A percentile compares a stretch with the other conserved stretches of the same genome.
phyloP scores from a whole-genome alignment of 139 green algal genomes.

The Microglena sp. region DNA sequence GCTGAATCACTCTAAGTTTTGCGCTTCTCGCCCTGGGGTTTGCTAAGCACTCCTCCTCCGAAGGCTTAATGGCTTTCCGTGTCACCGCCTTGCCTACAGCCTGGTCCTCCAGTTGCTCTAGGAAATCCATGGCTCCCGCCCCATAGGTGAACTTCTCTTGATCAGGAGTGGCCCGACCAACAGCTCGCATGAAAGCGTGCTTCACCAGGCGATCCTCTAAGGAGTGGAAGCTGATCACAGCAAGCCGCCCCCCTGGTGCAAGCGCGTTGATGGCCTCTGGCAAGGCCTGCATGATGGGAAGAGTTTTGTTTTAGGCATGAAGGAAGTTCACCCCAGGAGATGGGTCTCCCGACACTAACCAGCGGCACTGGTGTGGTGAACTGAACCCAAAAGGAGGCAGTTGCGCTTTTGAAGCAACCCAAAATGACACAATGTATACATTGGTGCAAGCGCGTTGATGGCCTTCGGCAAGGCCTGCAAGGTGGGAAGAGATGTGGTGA shows the following conservation, averaged over 20 bases:
- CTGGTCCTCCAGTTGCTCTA: slow-evolving; percentile 16
- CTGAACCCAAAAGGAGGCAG: no score
- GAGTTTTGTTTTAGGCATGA: no score
- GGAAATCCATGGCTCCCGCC: slow-evolving; percentile 10
- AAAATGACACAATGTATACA: no score
- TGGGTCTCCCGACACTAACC: no score
- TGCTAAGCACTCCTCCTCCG: slow-evolving; percentile 40
- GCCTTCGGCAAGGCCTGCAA: no score
- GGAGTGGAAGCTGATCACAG: slow-evolving; percentile 90
- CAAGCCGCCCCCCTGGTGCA: slow-evolving; percentile 59
- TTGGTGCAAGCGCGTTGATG: no score
- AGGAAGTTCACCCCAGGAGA: no score
- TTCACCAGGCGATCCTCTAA: slow-evolving; percentile 94
- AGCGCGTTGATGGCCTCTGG: slow-evolving; percentile 35
- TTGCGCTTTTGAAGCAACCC: no score
- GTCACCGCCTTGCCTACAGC: slow-evolving; percentile 30
- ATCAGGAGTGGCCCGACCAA: slow-evolving; percentile 36
- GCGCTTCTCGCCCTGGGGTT: slow-evolving; percentile 79
- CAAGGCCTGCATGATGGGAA: slow-evolving; percentile 21
- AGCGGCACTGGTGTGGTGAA: no score
- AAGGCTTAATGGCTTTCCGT: slow-evolving; percentile 29
- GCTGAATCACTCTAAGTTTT: slow-evolving; percentile 79
- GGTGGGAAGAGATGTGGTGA: no score
- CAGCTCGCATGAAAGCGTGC: slow-evolving; percentile 59
- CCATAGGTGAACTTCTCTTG: slow-evolving; percentile 28